Base-by-base conservation (phyloP, 257 asterid species). In the Striga asiatica region DNA sequence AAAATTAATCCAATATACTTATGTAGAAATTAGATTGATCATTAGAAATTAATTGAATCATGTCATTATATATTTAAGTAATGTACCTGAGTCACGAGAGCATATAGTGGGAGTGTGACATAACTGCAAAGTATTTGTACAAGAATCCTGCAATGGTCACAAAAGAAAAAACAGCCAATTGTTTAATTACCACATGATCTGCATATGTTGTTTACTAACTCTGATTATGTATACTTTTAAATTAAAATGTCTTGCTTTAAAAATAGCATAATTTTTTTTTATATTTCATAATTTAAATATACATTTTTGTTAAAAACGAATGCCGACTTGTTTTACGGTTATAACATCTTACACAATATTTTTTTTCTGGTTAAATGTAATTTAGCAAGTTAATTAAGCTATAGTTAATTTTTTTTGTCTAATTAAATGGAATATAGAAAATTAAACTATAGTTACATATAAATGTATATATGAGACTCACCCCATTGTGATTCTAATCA, bases 41-140 rank as follows among this genome's bases (percentile, higher is more conserved):
- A n/a, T 5, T 29, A 5, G 35, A 29, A 10, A 10, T 29, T 3
- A 29, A 29, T 5, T 5, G 35, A 10, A 10, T 1, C 35, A 29
- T 29, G 5, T 29, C 35, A 29, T 1, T 29, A n/a, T n/a, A n/a
- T n/a, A n/a, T 29, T 29, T 29, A 5, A 20, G 19, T 37, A 6
- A 56, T 7, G 37, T 78, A 88, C 99, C 99, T 88, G 99, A 31
- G 97, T 88, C 5, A 88, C 99, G 4, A 92, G 93, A 61, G 97
- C 99, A 66, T 88, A 84, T 0, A 88, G 88, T 11, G 99, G 97
- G 28, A 92, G 95, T 1, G 94, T 92, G 14, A 92, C 95, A 16
- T 88, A 92, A 50, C 97, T 84, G 73, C 99, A 92, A 8, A 92
- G 72, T 19, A 82, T 70, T 61, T 88, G 93, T 13, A 81, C 80